Percentiles rank a stretch among this genome's conserved stretches.
Conservation (phyloP, 2,329 filamentous ascomycete genomes). For the Hymenotorrendiella dingleyae region DNA sequence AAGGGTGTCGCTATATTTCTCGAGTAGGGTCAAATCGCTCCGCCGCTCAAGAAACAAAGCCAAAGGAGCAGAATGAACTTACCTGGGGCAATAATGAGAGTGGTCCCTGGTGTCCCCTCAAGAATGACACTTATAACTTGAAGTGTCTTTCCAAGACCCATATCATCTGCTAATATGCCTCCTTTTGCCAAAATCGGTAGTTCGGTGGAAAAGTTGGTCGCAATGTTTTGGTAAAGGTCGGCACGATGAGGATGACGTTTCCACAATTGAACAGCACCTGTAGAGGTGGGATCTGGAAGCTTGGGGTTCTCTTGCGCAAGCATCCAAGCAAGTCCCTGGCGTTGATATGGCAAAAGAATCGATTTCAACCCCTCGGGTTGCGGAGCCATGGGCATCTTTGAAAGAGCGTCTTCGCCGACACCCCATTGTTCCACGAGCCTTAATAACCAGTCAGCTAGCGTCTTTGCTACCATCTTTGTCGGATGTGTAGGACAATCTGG, state of each 20-base stretch:
- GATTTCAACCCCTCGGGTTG: constrained; percentile 63
- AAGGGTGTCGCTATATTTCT: too few species aligned
- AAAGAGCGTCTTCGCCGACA: constrained; percentile 55
- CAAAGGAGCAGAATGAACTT: too few species aligned
- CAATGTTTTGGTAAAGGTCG: constrained; percentile 57
- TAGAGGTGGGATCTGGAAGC: constrained; percentile 52
- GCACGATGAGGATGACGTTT: constrained; percentile 41
- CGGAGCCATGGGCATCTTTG: constrained; percentile 63
- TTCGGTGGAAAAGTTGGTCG: constrained; percentile 60
- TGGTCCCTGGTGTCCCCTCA: constrained; percentile 48
- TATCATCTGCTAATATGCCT: constrained; percentile 85
- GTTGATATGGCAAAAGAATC: constrained; percentile 71
- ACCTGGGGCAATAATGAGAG: constrained; percentile 75
- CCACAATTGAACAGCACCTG: constrained; percentile 72
- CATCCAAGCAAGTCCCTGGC: constrained; percentile 76
- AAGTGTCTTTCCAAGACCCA: constrained; percentile 89
- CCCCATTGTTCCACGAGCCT: constrained; percentile 56
- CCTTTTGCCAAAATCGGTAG: constrained; percentile 65
- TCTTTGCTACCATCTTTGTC: too few species aligned
- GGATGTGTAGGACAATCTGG: too few species aligned
- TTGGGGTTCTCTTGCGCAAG: constrained; percentile 65
- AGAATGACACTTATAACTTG: constrained; percentile 78
- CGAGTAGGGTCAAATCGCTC: too few species aligned
- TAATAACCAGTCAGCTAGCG: too few species aligned
- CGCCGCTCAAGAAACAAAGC: too few species aligned